Base-by-base conservation (phyloP, 768 basidiomycete genomes). In the Boletus reticuloceps region DNA sequence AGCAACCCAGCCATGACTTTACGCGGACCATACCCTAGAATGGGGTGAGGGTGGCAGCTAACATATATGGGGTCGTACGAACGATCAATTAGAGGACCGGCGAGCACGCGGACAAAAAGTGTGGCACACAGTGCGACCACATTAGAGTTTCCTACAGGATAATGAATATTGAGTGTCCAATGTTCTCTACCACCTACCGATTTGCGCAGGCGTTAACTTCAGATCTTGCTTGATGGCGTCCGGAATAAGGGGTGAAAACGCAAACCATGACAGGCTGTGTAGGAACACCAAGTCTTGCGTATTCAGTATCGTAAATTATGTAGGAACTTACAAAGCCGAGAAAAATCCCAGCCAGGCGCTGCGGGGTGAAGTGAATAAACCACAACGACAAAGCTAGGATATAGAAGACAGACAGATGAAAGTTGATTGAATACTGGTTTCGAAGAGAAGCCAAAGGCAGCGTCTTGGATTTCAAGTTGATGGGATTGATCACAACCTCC, bases 221-320 rank as follows among this genome's bases (percentile, higher is more conserved):
- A 85, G 73, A 66, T 85, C 83, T 25, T 64, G 60, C 58, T 76
- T 77, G 68, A 85, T 83, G 31, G 75, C 80, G 10, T 81, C 79
- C 1, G 82, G 80, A 36, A 82, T 76, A 16, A 85, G 76, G 0
- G 83, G 83, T n/a, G 82, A 74, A 60, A 85, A 84, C 1, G 83
- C 82, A 53, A 84, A 84, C 84, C 82, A 79, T 1, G 73, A 72
- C 27, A 75, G 50, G 42, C 74, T 74, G 48, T 13, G 31, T 16
- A 14, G 2, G 13, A 16, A 40, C 22, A 36, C 16, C 25, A 22
- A 40, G 29, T 22, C 38, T 22, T 36, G 44, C 25, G 53, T 36
- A 9, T 50, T 11, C 34, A 41, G 9, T 6, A 20, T 50, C 43
- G 27, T 9, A 27, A 29, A 20, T 1, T n/a, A 1, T 19, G 16